phyloP scores from a whole-genome alignment of 2,329 filamentous ascomycete genomes.

The Paecilomyces variotii region DNA sequence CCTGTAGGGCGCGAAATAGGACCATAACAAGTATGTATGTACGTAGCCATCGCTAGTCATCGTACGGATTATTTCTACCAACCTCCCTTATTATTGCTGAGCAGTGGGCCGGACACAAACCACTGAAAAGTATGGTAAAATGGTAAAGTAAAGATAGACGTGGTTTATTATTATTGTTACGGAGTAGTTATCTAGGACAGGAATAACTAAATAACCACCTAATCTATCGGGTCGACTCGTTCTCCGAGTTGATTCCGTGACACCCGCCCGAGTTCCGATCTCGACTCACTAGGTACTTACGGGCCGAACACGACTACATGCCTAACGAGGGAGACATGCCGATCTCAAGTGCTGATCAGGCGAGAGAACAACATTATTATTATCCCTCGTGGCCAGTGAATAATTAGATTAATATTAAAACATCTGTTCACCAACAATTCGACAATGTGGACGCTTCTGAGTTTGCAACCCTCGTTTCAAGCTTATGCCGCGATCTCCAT shows the following conservation, averaged over 20 bases:
- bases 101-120: background rate
- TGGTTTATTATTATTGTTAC: too few relatives aligned
- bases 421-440: background rate
- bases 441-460: background rate
- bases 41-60: too few relatives aligned
- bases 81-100: background rate
- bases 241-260: background rate
- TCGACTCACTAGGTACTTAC: background rate
- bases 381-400: too few relatives aligned
- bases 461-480: background rate
- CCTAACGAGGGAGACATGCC: background rate
- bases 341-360: background rate
- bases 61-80: too few relatives aligned
- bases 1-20: background rate
- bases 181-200: background rate
- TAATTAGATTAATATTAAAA: background rate
- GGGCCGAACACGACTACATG: background rate
- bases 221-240: background rate
- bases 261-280: background rate
- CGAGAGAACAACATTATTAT: background rate
- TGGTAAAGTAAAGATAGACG: too few relatives aligned
- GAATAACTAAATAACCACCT: background rate
- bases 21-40: background rate
- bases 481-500: background rate
- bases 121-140: background rate